Evolutionary conservation across 2,329 filamentous ascomycete species (phyloP).

Genomic region (Trichocomaceae sp.): DNA sequence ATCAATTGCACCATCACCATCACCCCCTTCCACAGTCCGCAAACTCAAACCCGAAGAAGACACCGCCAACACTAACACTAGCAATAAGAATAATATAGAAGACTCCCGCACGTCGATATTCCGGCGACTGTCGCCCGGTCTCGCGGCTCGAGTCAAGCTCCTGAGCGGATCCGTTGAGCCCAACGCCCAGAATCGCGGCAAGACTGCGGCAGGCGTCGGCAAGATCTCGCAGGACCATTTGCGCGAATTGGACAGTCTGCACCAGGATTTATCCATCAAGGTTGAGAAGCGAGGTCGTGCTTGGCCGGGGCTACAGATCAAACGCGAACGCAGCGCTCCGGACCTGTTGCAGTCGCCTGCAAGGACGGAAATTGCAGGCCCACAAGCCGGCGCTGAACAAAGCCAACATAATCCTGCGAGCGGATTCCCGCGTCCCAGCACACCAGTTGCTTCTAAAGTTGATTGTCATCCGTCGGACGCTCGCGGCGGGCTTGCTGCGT

Average conservation of each 20-base stretch:
- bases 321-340: conserved; percentile 16
- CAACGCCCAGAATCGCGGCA: conserved; percentile 12
- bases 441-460: conserved; percentile 5
- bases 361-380: conserved; percentile 11
- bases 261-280: conserved; percentile 34
- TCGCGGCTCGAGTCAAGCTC: conserved; percentile 38
- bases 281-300: conserved; percentile 32
- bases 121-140: conserved; percentile 36
- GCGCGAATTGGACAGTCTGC: conserved; percentile 35
- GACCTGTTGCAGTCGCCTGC: conserved; percentile 16
- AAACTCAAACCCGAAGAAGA: conserved; percentile 20
- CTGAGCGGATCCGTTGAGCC: conserved; percentile 33
- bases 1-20: conserved; percentile 16
- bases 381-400: not conserved
- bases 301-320: conserved; percentile 23
- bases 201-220: conserved; percentile 33
- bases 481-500: conserved; percentile 12
- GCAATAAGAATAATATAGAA: conserved; percentile 19
- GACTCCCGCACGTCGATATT: conserved; percentile 30
- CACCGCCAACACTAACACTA: conserved; percentile 8
- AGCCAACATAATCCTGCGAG: not conserved
- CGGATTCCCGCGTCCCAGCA: not conserved
- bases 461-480: conserved; percentile 9
- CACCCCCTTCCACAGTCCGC: conserved; percentile 13
- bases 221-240: conserved; percentile 37